Evolutionary conservation across 257 asterid genomes (phyloP).

Genomic region (Solanum bulbocastanum): DNA sequence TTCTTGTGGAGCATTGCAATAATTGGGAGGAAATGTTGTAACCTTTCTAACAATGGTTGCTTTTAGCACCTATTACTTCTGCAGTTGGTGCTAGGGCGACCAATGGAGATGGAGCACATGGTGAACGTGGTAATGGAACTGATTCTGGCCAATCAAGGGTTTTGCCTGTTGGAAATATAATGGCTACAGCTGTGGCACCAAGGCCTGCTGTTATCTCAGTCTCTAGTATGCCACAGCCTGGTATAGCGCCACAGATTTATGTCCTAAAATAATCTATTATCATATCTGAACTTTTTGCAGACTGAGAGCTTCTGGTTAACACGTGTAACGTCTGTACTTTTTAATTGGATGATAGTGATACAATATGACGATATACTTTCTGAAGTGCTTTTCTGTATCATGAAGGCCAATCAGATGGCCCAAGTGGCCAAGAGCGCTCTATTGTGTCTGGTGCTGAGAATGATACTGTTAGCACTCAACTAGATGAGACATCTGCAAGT

Average conservation of each 20-base stretch:
- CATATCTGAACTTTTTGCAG: background rate
- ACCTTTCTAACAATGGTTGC: background rate
- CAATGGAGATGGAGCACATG: constrained; percentile 44
- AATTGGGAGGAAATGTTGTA: background rate
- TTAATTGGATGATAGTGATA: background rate
- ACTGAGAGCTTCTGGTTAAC: background rate
- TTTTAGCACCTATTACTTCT: constrained; percentile 12
- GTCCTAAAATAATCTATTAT: background rate
- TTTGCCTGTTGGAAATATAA: constrained; percentile 17
- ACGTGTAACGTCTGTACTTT: background rate
- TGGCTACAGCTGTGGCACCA: constrained; percentile 25
- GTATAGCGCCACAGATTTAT: constrained; percentile 19
- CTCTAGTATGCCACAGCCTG: constrained; percentile 28
- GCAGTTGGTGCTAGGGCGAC: constrained; percentile 36
- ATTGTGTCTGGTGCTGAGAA: constrained; percentile 17
- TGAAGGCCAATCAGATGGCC: constrained; percentile 34
- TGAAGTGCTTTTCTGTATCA: background rate
- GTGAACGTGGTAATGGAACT: constrained; percentile 32
- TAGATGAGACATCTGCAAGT: constrained; percentile 2
- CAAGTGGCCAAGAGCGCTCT: constrained; percentile 25
- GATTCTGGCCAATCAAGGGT: constrained; percentile 40
- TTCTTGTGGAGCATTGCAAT: background rate
- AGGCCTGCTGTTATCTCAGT: constrained; percentile 26
- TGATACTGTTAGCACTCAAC: constrained; percentile 14
- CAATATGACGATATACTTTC: background rate